phyloP scores from a whole-genome alignment of 805 yeast species.

The Jamesozyma gamospora region DNA sequence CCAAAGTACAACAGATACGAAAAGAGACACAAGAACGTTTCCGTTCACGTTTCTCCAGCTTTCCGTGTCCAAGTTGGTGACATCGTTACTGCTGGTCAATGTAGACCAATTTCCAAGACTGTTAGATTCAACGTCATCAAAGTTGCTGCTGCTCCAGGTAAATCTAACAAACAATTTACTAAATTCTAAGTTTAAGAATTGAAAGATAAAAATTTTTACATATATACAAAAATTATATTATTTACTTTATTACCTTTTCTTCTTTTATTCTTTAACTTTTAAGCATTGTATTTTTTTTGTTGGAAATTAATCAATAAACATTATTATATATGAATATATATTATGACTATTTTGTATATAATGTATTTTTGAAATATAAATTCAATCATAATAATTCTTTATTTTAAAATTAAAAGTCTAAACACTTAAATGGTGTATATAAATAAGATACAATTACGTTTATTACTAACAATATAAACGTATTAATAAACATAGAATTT shows the following conservation, averaged over 20 bases:
- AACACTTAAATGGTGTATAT: too few species aligned
- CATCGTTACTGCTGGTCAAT: constrained; percentile 98
- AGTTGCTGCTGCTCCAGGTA: constrained; percentile 81
- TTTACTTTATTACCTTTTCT: not conserved
- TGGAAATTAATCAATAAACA: not conserved
- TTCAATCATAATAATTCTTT: constrained; percentile 1
- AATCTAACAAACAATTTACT: constrained; percentile 83
- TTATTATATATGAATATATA: not conserved
- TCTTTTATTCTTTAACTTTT: not conserved
- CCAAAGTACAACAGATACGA: constrained; percentile 99
- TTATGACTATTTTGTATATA: constrained; percentile 6
- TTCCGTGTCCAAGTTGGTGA: constrained; percentile 99
- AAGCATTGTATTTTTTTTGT: not conserved
- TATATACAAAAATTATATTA: not conserved
- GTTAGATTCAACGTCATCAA: constrained; percentile 99
- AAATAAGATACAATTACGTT: too few species aligned
- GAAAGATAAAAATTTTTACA: not conserved
- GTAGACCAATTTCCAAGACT: constrained; percentile 99
- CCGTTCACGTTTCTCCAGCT: constrained; percentile 99
- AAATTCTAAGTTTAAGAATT: constrained; percentile 60
- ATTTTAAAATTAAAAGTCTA: not conserved
- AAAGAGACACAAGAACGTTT: constrained; percentile 99
- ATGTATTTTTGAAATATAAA: constrained; percentile 7
- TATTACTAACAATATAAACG: too few species aligned
- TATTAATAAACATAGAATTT: too few species aligned